Evolutionary conservation across 208 protist genomes (phyloP), one percentile per base, ranked within the genome.

Genomic region (Leishmania arabica): DNA sequence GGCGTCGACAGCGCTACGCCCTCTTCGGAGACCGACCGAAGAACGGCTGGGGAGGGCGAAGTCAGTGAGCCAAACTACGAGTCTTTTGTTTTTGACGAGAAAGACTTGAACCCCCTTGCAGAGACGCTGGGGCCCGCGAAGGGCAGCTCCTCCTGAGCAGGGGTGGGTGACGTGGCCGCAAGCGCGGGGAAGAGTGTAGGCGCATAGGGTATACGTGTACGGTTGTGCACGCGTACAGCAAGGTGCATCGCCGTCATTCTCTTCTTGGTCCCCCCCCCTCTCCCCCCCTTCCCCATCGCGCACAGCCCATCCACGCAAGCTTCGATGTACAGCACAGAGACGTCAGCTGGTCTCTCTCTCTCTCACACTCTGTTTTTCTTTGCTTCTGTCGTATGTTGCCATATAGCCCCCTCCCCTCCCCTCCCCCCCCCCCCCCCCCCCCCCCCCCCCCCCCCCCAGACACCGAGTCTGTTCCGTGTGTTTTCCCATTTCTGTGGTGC

Each of bases 251-350:
- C 13, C 64, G 27, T 68, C 24, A 2, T 17, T 21, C 51, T 54
- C 17, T 54, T 54, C 31, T 17, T 37, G 3, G 21, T 19, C 45
- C 45, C 21, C 24, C 13, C 24, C 37, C 37, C 37, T 11, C 68
- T 0, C 8, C 13, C 21, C 11, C 15, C 4, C 11, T 9, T 34
- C 45, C 24, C 47, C 9, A 15, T 34, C 2, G 9, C 0, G 9
- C 11, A 9, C 69, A 34, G 69, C 19, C 11, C 42, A 31, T 40
- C 27, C 31, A 40, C 15, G 6, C 62, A 13, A 34, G 21, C 13
- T 53, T 73, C 27, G 69, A 73, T 73, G 69, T 73, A 73, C 69
- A 73, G 8, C 21, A 73, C 69, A 31, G 69, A 73, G 45, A 72
- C 69, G 31, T 42, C 64, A 69, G 13, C 64, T 34, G 3, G 0